Evolutionary conservation across 345 rosid species (phyloP).

Genomic region (Arabidopsis arenosa): DNA sequence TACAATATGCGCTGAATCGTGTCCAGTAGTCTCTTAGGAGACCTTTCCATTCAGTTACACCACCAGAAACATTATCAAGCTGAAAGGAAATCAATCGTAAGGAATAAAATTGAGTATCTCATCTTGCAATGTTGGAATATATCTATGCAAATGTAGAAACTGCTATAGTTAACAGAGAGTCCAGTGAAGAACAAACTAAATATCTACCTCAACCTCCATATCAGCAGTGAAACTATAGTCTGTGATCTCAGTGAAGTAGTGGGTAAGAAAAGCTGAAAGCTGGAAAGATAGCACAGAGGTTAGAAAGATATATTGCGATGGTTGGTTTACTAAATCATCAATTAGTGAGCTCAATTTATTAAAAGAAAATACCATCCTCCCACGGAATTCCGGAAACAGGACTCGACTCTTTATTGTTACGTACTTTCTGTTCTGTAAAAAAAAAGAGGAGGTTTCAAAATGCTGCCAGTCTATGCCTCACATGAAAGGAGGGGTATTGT

Average conservation of each 20-base stretch:
- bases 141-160: conserved; percentile 11
- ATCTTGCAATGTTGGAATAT: conserved; percentile 8
- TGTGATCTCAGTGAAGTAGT: conserved; percentile 87
- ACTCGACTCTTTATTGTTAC: conserved; percentile 69
- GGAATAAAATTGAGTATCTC: conserved; percentile 4
- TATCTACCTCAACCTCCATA: conserved; percentile 88
- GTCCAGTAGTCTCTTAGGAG: conserved; percentile 93
- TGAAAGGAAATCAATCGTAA: conserved; percentile 43
- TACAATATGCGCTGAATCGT: conserved; percentile 84
- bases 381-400: conserved; percentile 91
- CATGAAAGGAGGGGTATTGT: conserved; percentile 29
- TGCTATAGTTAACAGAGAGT: conserved; percentile 13
- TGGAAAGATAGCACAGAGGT: conserved; percentile 45
- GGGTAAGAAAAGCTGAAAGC: conserved; percentile 95
- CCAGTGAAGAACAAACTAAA: conserved; percentile 18
- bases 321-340: conserved; percentile 20
- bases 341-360: conserved; percentile 10
- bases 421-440: conserved; percentile 83
- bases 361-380: conserved; percentile 81
- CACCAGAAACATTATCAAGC: conserved; percentile 99
- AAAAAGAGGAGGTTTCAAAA: conserved; percentile 31
- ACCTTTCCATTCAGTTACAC: conserved; percentile 97
- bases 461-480: conserved; percentile 26
- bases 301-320: conserved; percentile 15
- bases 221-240: conserved; percentile 98